phyloP scores from a whole-genome alignment of 2,329 filamentous ascomycete genomes.

The Clonostachys solani region DNA sequence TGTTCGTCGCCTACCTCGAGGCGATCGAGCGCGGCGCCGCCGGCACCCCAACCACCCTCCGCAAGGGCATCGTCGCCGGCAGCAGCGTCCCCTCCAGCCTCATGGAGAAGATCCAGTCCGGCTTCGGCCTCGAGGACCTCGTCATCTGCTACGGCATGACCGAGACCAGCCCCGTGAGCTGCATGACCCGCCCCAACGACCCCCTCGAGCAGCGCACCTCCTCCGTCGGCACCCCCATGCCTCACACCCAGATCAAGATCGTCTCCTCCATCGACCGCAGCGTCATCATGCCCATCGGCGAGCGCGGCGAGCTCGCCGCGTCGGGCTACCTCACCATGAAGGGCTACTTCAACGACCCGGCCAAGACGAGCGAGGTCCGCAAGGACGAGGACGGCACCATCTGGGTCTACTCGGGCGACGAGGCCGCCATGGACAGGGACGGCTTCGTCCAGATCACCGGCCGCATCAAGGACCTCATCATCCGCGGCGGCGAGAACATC shows the following conservation, averaged over 20 bases:
- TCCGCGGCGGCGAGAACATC: slow-evolving; percentile 92
- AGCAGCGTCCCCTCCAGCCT: slow-evolving; percentile 78
- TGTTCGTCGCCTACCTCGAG: slow-evolving; percentile 87
- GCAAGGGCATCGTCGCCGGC: slow-evolving; percentile 90
- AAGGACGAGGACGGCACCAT: slow-evolving; percentile 41
- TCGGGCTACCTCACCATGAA: slow-evolving; percentile 87
- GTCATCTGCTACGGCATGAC: slow-evolving; percentile 98
- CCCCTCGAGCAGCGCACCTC: slow-evolving; percentile 68
- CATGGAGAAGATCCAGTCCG: slow-evolving; percentile 70
- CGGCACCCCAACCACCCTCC: slow-evolving; percentile 42
- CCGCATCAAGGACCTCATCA: slow-evolving; percentile 92
- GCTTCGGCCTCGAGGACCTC: slow-evolving; percentile 73
- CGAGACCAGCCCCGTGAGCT: slow-evolving; percentile 74
- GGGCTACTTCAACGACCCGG: slow-evolving; percentile 78
- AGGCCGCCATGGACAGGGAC: slow-evolving; percentile 76
- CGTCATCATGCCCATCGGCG: slow-evolving; percentile 55
- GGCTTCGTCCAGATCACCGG: slow-evolving; percentile 89
- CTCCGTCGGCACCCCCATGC: slow-evolving; percentile 76
- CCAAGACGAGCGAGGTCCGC: slow-evolving; percentile 64
- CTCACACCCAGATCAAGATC: slow-evolving; percentile 74
- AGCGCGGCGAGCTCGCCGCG: slow-evolving; percentile 77
- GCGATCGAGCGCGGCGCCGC: slow-evolving; percentile 30
- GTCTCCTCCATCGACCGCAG: slow-evolving; percentile 63
- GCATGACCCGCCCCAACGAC: slow-evolving; percentile 79
- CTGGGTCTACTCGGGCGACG: slow-evolving; percentile 94